Percentiles rank a stretch among this genome's conserved stretches.
Conservation (phyloP, 2,329 filamentous ascomycete species). For the Nannizzia gypsea region DNA sequence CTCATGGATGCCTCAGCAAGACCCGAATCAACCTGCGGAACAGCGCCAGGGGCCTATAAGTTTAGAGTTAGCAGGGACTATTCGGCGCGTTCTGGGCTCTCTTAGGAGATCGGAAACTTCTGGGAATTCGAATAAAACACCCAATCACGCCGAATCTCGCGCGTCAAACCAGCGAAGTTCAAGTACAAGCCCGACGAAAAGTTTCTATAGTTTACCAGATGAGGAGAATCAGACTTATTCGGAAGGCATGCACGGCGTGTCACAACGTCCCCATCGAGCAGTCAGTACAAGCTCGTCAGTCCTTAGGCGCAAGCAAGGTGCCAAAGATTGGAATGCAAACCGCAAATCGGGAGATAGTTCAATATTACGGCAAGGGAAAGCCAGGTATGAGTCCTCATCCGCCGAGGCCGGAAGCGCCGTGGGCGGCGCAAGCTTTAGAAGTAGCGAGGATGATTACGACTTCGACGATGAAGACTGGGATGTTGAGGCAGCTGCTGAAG, state of each 20-base stretch:
- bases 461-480: slow-evolving; percentile 54
- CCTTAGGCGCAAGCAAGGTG: slow-evolving; percentile 40
- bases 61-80: not conserved
- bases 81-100: slow-evolving; percentile 47
- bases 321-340: slow-evolving; percentile 41
- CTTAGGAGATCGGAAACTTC: slow-evolving; percentile 16
- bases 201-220: slow-evolving; percentile 10
- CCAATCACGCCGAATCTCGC: not conserved
- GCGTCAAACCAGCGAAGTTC: slow-evolving; percentile 13
- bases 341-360: slow-evolving; percentile 13
- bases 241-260: not conserved
- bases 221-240: slow-evolving; percentile 6
- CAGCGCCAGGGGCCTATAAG: slow-evolving; percentile 43
- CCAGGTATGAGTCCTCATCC: slow-evolving; percentile 5
- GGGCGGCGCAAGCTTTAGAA: slow-evolving; percentile 6
- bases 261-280: slow-evolving; percentile 26
- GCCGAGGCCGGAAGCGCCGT: slow-evolving; percentile 2
- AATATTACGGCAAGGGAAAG: slow-evolving; percentile 9
- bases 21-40: slow-evolving; percentile 13
- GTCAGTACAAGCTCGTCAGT: slow-evolving; percentile 39
- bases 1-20: slow-evolving; percentile 19
- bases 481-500: slow-evolving; percentile 60
- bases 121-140: not conserved
- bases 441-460: slow-evolving; percentile 13
- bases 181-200: slow-evolving; percentile 20